These are phyloP conservation scores for Aphanocladium album DNA, from an alignment of 2,329 filamentous ascomycete genomes.

Conservation along the genomic window DNA sequence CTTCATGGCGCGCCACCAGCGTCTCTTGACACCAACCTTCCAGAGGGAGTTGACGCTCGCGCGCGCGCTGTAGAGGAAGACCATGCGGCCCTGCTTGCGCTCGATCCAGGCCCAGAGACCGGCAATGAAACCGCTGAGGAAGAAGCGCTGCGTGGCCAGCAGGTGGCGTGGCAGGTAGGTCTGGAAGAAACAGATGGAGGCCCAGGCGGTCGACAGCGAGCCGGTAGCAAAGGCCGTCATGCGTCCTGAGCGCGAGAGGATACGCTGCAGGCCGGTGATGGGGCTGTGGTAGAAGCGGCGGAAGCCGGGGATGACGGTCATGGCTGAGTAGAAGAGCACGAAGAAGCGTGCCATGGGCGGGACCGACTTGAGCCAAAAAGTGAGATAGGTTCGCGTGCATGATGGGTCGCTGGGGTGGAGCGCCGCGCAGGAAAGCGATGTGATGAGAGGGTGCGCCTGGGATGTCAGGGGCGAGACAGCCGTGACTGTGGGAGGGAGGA, in stretches of 20 bases:
- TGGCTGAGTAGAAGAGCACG: constrained; percentile 65
- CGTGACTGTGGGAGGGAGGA: constrained; percentile 60
- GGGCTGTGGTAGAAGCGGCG: constrained; percentile 65
- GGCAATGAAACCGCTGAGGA: constrained; percentile 78
- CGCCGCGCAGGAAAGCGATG: constrained; percentile 79
- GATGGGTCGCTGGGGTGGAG: constrained; percentile 85
- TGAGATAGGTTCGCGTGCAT: constrained; percentile 79
- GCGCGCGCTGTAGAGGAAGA: constrained; percentile 75
- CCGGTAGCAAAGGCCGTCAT: constrained; percentile 71
- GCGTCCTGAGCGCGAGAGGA: constrained; percentile 66
- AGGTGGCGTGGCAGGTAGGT: constrained; percentile 66
- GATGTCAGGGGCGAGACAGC: constrained; percentile 73
- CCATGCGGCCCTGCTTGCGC: constrained; percentile 54
- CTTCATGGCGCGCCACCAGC: constrained; percentile 78
- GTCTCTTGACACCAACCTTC: constrained; percentile 89
- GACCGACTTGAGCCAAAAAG: constrained; percentile 81
- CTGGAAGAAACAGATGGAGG: constrained; percentile 84
- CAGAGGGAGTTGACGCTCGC: constrained; percentile 78
- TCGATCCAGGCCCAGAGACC: constrained; percentile 83
- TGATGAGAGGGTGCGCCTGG: constrained; percentile 81
- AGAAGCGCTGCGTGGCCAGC: constrained; percentile 80
- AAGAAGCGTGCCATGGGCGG: constrained; percentile 74
- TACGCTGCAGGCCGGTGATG: constrained; percentile 56
- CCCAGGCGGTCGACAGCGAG: constrained; percentile 83
- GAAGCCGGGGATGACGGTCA: constrained; percentile 63